These are phyloP conservation scores for Cicer pinnatifidum DNA, from an alignment of 306 rosid species.

Conservation along the genomic window DNA sequence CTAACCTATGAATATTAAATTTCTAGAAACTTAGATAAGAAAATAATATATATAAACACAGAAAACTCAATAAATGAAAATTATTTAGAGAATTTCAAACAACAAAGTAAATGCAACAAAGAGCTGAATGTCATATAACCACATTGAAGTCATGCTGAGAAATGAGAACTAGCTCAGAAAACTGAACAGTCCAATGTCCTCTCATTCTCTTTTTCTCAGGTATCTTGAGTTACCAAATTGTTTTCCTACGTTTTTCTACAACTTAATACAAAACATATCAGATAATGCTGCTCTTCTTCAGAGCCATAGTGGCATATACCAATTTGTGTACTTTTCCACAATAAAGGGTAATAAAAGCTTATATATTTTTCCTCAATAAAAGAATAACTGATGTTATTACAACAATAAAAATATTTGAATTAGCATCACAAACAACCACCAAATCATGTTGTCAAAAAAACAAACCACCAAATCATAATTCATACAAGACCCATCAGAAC, in stretches of 20 bases:
- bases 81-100: not conserved
- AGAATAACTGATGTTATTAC: slow-evolving; percentile 27
- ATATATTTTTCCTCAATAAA: slow-evolving; percentile 4
- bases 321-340: slow-evolving; percentile 1
- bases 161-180: slow-evolving; percentile 14
- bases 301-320: not conserved
- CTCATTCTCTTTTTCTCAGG: slow-evolving; percentile 31
- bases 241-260: slow-evolving; percentile 12
- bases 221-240: slow-evolving; percentile 3
- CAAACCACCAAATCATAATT: slow-evolving; percentile 31
- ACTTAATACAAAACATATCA: slow-evolving; percentile 4
- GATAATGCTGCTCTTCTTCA: slow-evolving; percentile 20
- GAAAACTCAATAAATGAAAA: slow-evolving; percentile 4
- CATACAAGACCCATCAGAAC: slow-evolving; percentile 22
- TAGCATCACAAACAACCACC: slow-evolving; percentile 22
- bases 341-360: not conserved
- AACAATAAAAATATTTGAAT: slow-evolving; percentile 15
- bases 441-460: not conserved
- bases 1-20: slow-evolving; percentile 24
- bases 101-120: slow-evolving; percentile 17
- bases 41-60: not conserved
- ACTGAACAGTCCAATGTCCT: slow-evolving; percentile 6
- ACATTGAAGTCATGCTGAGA: slow-evolving; percentile 8
- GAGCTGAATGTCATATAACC: slow-evolving; percentile 4
- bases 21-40: slow-evolving; percentile 21